Evolutionary conservation across 2,329 filamentous ascomycete genomes (phyloP).

Genomic region (Daldinia sp.): DNA sequence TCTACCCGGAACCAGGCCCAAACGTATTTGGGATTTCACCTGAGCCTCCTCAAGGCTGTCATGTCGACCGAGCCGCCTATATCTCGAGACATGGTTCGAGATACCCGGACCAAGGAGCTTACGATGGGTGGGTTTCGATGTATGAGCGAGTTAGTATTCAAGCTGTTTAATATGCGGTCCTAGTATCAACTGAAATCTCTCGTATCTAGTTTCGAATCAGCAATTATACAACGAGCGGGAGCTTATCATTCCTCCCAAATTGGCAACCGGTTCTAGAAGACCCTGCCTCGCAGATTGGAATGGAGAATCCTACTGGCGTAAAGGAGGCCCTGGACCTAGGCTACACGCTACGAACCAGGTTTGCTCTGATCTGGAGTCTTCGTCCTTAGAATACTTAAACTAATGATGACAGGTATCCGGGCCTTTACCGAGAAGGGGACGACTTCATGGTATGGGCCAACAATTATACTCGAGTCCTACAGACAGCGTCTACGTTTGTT

Average conservation of each 20-base stretch:
- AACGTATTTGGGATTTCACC: slow-evolving; percentile 68
- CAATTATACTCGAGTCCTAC: slow-evolving; percentile 72
- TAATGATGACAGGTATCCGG: slow-evolving; percentile 54
- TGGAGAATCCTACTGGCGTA: slow-evolving; percentile 71
- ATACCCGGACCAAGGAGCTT: slow-evolving; percentile 72
- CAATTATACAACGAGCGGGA: slow-evolving; percentile 65
- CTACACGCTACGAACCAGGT: slow-evolving; percentile 61
- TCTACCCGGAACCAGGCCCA: slow-evolving; percentile 56
- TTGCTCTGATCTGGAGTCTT: slow-evolving; percentile 23
- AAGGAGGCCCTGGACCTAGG: slow-evolving; percentile 71
- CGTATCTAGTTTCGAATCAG: slow-evolving; percentile 62
- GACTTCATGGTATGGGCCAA: slow-evolving; percentile 74
- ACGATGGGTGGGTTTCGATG: slow-evolving; percentile 66
- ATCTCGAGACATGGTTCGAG: slow-evolving; percentile 71
- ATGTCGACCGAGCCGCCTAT: slow-evolving; percentile 71
- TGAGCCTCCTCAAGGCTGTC: slow-evolving; percentile 66
- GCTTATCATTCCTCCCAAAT: slow-evolving; percentile 66
- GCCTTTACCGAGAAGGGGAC: slow-evolving; percentile 63
- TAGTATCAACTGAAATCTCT: background rate
- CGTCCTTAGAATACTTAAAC: background rate
- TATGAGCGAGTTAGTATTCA: slow-evolving; percentile 54
- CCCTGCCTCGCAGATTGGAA: slow-evolving; percentile 67
- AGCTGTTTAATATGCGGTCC: background rate
- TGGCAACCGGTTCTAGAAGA: slow-evolving; percentile 71
- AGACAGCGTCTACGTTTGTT: slow-evolving; percentile 72